These are phyloP conservation scores for Vitellaria paradoxa DNA, from an alignment of 179 eudicot species.

Conservation along the genomic window DNA sequence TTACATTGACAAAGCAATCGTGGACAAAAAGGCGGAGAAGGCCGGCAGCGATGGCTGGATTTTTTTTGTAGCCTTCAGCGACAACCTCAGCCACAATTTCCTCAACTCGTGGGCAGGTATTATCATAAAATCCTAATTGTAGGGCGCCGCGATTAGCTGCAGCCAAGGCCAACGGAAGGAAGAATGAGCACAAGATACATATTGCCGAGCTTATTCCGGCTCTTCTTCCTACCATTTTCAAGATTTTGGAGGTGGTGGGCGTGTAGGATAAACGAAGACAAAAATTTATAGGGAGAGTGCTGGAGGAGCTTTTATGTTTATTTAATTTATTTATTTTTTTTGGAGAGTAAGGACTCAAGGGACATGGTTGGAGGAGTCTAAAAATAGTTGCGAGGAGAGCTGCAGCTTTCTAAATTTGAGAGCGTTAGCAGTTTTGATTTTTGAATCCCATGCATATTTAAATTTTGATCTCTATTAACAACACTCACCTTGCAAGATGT, in stretches of 20 bases:
- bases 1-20: background rate
- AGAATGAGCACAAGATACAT: background rate
- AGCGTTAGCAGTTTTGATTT: too few relatives aligned
- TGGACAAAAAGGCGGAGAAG: slow-evolving; percentile 1
- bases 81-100: slow-evolving; percentile 4
- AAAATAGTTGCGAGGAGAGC: too few relatives aligned
- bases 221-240: background rate
- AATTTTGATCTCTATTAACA: too few relatives aligned
- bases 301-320: background rate
- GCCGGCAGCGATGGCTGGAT: background rate
- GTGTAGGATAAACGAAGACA: background rate
- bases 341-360: too few relatives aligned
- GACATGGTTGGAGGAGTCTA: too few relatives aligned
- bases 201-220: background rate
- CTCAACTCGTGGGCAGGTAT: background rate
- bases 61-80: background rate
- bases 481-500: too few relatives aligned
- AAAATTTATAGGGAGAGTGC: background rate
- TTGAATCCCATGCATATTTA: too few relatives aligned
- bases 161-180: background rate
- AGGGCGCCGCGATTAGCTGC: background rate
- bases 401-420: too few relatives aligned
- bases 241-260: background rate
- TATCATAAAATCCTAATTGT: background rate
- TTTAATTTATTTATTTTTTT: too few relatives aligned